A percentile compares a stretch with the other conserved stretches of the same genome.
phyloP scores from a whole-genome alignment of 306 rosid species.

The Quercus engelmannii region DNA sequence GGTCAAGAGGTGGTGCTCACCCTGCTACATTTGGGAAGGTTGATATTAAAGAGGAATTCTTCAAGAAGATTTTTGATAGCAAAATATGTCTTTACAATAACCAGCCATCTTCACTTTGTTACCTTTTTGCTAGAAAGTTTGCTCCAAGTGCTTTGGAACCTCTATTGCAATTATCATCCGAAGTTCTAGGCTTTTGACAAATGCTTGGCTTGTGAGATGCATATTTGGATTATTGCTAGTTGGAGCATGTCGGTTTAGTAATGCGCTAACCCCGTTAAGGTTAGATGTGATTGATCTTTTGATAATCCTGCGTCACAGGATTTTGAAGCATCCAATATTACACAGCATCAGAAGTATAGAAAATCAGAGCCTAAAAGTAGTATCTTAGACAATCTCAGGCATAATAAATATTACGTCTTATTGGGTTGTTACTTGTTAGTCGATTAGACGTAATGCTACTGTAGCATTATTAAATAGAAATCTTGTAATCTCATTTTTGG shows the following conservation, averaged over 20 bases:
- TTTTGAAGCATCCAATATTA: slow-evolving; percentile 29
- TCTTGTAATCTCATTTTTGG: background rate
- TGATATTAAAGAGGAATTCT: slow-evolving; percentile 74
- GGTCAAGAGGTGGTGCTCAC: slow-evolving; percentile 99
- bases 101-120: slow-evolving; percentile 84
- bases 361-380: slow-evolving; percentile 30
- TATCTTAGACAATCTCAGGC: slow-evolving; percentile 25
- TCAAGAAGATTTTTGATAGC: slow-evolving; percentile 55
- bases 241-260: slow-evolving; percentile 29
- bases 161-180: slow-evolving; percentile 63
- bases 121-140: slow-evolving; percentile 91
- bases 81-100: slow-evolving; percentile 73
- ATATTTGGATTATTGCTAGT: slow-evolving; percentile 11
- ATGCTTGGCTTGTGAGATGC: slow-evolving; percentile 18
- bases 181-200: slow-evolving; percentile 63
- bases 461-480: background rate
- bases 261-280: slow-evolving; percentile 25
- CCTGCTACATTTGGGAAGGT: slow-evolving; percentile 92
- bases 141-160: slow-evolving; percentile 88
- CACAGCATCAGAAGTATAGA: slow-evolving; percentile 32
- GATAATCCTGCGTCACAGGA: slow-evolving; percentile 10
- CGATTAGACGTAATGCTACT: slow-evolving; percentile 12
- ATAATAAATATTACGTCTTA: slow-evolving; percentile 18
- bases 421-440: slow-evolving; percentile 24
- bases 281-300: slow-evolving; percentile 21